Evolutionary conservation across 2,329 filamentous ascomycete species (phyloP).

Genomic region (Chaetomium olivaceum): DNA sequence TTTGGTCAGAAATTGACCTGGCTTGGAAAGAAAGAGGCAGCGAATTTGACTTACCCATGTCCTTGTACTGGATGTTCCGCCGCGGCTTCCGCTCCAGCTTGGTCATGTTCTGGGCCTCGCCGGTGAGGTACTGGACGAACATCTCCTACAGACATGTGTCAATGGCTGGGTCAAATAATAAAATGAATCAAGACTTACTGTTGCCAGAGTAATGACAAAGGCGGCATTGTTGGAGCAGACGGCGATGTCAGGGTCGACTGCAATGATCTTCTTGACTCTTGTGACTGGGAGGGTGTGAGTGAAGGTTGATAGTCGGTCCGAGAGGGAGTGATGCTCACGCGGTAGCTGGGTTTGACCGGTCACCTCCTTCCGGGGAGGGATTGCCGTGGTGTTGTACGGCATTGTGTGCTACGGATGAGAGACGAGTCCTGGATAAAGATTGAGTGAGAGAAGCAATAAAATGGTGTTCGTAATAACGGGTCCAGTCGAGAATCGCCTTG

Average conservation of each 20-base stretch:
- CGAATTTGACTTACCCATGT: slow-evolving; percentile 65
- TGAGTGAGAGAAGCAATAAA: neutral
- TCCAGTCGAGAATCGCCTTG: neutral
- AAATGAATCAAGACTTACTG: slow-evolving; percentile 51
- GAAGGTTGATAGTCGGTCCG: slow-evolving; percentile 16
- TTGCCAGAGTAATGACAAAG: slow-evolving; percentile 89
- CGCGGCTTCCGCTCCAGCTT: slow-evolving; percentile 90
- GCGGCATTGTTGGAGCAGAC: slow-evolving; percentile 91
- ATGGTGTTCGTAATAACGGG: neutral
- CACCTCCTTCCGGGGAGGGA: slow-evolving; percentile 75
- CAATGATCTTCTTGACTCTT: slow-evolving; percentile 93
- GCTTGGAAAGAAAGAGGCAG: neutral
- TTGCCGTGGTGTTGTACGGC: slow-evolving; percentile 88
- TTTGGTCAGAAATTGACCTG: slow-evolving; percentile 3
- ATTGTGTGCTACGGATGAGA: slow-evolving; percentile 48
- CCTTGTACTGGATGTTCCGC: slow-evolving; percentile 93
- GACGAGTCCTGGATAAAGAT: neutral
- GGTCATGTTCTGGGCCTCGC: slow-evolving; percentile 82
- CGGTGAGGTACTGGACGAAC: slow-evolving; percentile 89
- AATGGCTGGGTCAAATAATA: neutral
- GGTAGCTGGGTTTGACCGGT: slow-evolving; percentile 85
- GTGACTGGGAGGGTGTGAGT: slow-evolving; percentile 61
- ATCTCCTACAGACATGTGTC: slow-evolving; percentile 64
- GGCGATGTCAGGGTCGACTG: slow-evolving; percentile 79
- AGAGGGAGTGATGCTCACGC: slow-evolving; percentile 57